Percentiles rank a stretch among this genome's conserved stretches.
Conservation (phyloP, 169 alveolate genomes). For the Babesia gibsoni region DNA sequence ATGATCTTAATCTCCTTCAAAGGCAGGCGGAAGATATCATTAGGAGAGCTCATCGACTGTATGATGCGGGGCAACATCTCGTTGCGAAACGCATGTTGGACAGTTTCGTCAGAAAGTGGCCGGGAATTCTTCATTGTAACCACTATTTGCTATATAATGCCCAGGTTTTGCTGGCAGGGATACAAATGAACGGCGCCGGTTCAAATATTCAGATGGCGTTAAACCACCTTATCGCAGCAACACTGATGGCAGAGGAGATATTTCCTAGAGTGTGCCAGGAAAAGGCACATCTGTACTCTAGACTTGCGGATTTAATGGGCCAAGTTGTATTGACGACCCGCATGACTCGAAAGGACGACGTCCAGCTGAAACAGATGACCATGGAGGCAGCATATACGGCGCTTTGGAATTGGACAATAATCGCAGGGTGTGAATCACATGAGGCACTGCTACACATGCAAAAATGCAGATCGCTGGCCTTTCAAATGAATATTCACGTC, state of each 20-base stretch:
- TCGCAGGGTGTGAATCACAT: conserved; percentile 66
- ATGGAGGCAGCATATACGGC: conserved; percentile 70
- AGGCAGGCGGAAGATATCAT: conserved; percentile 56
- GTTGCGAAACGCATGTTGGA: conserved; percentile 68
- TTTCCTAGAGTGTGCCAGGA: conserved; percentile 80
- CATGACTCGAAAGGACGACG: conserved; percentile 38
- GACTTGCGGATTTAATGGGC: conserved; percentile 77
- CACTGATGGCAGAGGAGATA: conserved; percentile 79
- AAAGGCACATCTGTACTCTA: conserved; percentile 77
- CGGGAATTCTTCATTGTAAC: conserved; percentile 79
- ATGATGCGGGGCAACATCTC: conserved; percentile 68
- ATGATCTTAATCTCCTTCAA: conserved; percentile 59
- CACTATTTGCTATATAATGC: conserved; percentile 81
- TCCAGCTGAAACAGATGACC: conserved; percentile 24
- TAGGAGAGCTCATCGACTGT: conserved; percentile 64
- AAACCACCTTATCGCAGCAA: conserved; percentile 70
- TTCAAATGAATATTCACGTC: conserved; percentile 61
- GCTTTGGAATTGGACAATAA: conserved; percentile 75
- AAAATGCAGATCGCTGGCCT: conserved; percentile 68
- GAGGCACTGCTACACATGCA: conserved; percentile 63
- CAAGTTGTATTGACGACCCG: conserved; percentile 46
- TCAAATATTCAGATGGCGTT: conserved; percentile 68
- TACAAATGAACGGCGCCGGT: conserved; percentile 70
- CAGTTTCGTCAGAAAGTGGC: conserved; percentile 68
- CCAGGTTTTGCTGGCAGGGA: conserved; percentile 79